Evolutionary conservation across 1,139 yeast genomes (phyloP).

Genomic region (Debaryomycetaceae sp.): DNA sequence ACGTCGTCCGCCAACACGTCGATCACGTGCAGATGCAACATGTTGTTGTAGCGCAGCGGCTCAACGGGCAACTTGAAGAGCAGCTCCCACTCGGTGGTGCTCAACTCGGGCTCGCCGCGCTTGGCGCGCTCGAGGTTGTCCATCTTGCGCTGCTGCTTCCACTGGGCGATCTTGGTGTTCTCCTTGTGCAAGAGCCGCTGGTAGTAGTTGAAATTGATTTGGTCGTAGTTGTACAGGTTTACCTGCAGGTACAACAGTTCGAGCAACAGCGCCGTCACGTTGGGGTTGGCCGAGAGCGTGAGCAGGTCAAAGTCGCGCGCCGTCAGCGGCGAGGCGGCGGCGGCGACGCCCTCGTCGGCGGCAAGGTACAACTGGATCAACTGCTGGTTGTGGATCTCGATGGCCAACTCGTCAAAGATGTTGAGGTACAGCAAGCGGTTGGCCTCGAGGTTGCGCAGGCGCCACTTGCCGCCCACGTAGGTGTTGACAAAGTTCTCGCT

Average conservation of each 20-base stretch:
- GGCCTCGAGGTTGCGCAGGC: slow-evolving; percentile 58
- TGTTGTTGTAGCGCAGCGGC: slow-evolving; percentile 72
- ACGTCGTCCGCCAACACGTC: slow-evolving; percentile 63
- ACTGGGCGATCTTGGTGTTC: slow-evolving; percentile 62
- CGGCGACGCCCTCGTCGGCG: slow-evolving; percentile 19
- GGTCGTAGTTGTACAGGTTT: slow-evolving; percentile 77
- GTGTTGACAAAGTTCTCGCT: slow-evolving; percentile 58
- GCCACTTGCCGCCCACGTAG: slow-evolving; percentile 58
- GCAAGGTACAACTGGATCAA: slow-evolving; percentile 40
- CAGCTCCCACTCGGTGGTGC: slow-evolving; percentile 63
- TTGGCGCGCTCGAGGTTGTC: slow-evolving; percentile 61
- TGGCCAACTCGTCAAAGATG: slow-evolving; percentile 69
- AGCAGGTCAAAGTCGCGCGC: slow-evolving; percentile 35
- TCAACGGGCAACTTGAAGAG: slow-evolving; percentile 67
- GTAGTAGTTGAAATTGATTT: slow-evolving; percentile 77
- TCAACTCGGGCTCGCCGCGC: slow-evolving; percentile 54
- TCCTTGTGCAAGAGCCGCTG: slow-evolving; percentile 78
- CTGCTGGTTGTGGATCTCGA: slow-evolving; percentile 55
- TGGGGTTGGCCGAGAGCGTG: slow-evolving; percentile 42
- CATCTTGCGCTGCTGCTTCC: slow-evolving; percentile 68
- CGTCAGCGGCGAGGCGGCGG: slow-evolving; percentile 13
- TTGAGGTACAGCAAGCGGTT: slow-evolving; percentile 63
- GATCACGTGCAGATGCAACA: slow-evolving; percentile 66
- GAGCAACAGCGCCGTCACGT: slow-evolving; percentile 46
- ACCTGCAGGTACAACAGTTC: slow-evolving; percentile 72